Evolutionary conservation across 495 filamentous ascomycete species (phyloP).

Genomic region (Penicillium cosmopolitanum): DNA sequence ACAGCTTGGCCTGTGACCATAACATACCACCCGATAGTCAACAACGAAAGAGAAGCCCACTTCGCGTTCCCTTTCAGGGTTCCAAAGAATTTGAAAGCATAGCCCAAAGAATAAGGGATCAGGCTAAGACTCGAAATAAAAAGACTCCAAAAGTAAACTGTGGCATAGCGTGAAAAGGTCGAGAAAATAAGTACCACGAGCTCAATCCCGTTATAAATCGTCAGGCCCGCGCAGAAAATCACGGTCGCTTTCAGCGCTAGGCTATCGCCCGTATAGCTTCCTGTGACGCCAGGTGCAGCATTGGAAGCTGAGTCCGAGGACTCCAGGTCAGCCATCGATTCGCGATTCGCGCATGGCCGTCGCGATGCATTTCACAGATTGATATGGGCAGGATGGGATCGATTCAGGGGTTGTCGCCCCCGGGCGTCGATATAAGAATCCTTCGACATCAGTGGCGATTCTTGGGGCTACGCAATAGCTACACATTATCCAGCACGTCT

Average conservation of each 20-base stretch:
- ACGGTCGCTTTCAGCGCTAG: not conserved
- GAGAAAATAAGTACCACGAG: slow-evolving; percentile 5
- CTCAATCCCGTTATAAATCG: slow-evolving; percentile 7
- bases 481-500: not conserved
- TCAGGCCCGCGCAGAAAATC: not conserved
- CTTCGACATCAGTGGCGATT: not conserved
- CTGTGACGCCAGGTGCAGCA: not conserved
- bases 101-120: slow-evolving; percentile 5
- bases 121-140: not conserved
- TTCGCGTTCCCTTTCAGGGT: not conserved
- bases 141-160: slow-evolving; percentile 11
- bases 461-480: slow-evolving; percentile 1
- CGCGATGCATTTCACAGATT: not conserved
- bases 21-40: slow-evolving; percentile 3
- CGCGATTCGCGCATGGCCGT: not conserved
- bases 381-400: no score
- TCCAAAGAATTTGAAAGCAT: slow-evolving; percentile 7
- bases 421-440: not conserved
- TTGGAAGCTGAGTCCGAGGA: not conserved
- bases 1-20: slow-evolving; percentile 4
- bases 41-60: not conserved
- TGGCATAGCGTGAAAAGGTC: slow-evolving; percentile 6
- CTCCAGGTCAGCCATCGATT: not conserved
- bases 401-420: not conserved
- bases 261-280: not conserved